phyloP scores from a whole-genome alignment of 192 early-diverging fungal species.

The Backusella parvicylindrica region DNA sequence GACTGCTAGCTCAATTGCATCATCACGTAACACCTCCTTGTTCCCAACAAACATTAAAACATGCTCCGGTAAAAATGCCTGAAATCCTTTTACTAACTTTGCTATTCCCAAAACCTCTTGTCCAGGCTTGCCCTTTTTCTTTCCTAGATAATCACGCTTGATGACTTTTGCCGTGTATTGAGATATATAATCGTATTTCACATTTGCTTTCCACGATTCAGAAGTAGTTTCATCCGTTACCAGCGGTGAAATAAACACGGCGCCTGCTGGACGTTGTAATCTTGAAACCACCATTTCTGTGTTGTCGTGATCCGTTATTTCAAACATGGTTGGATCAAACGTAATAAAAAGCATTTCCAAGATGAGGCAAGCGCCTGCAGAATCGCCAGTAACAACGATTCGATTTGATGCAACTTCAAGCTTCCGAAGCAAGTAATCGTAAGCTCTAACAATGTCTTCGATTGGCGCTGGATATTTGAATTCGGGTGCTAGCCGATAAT shows the following conservation, averaged over 20 bases:
- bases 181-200: conserved; percentile 32
- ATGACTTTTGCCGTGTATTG: conserved; percentile 32
- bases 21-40: conserved; percentile 32
- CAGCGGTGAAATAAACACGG: conserved; percentile 32
- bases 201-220: conserved; percentile 27
- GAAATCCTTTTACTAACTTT: conserved; percentile 26
- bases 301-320: conserved; percentile 21
- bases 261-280: conserved; percentile 29
- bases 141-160: conserved; percentile 26
- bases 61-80: conserved; percentile 16
- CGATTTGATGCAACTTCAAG: conserved; percentile 12
- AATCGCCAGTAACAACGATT: conserved; percentile 29
- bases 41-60: conserved; percentile 26
- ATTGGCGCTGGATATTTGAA: conserved; percentile 27
- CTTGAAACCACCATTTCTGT: not conserved
- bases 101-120: conserved; percentile 21
- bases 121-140: not conserved
- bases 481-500: conserved; percentile 35
- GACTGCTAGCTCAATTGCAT: conserved; percentile 21
- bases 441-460: conserved; percentile 28
- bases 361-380: conserved; percentile 18
- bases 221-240: conserved; percentile 32
- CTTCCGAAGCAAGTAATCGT: conserved; percentile 21
- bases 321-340: conserved; percentile 31
- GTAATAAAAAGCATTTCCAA: conserved; percentile 34